Conservation (phyloP, 2,329 filamentous ascomycete species). For the Pseudogymnoascus sp. region DNA sequence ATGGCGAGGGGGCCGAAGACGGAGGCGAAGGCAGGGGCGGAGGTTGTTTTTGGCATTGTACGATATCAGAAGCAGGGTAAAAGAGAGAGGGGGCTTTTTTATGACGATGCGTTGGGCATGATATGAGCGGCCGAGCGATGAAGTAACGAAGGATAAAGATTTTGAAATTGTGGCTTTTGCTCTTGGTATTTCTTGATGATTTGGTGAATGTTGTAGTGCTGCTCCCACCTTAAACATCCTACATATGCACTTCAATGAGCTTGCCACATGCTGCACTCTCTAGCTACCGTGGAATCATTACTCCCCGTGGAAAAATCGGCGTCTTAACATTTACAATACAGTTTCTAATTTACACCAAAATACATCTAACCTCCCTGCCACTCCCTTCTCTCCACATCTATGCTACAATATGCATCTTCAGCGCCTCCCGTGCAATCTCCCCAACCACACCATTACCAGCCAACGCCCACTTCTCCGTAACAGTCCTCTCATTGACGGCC, state of each 20-base stretch:
- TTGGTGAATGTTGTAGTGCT: not conserved
- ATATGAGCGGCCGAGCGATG: slow-evolving; percentile 6
- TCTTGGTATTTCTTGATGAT: not conserved
- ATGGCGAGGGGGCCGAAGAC: no score
- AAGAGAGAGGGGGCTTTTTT: not conserved
- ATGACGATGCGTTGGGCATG: slow-evolving; percentile 1
- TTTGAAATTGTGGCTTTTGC: not conserved
- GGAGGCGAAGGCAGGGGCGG: no score
- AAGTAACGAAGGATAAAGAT: slow-evolving; percentile 1
- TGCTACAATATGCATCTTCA: slow-evolving; percentile 27
- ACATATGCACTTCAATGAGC: not conserved
- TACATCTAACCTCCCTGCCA: not conserved
- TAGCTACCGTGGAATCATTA: not conserved
- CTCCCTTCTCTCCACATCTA: not conserved
- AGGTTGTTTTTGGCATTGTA: not conserved
- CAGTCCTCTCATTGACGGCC: slow-evolving; percentile 59
- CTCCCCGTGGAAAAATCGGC: not conserved
- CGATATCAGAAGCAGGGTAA: not conserved
- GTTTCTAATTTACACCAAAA: slow-evolving; percentile 10
- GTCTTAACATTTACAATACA: slow-evolving; percentile 9
- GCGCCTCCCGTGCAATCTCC: slow-evolving; percentile 67
- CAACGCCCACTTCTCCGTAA: slow-evolving; percentile 77
- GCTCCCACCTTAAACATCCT: not conserved
- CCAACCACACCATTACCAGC: slow-evolving; percentile 74
- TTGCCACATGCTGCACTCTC: not conserved